Conservation (phyloP, 441 rosid species). For the Croton setiger region DNA sequence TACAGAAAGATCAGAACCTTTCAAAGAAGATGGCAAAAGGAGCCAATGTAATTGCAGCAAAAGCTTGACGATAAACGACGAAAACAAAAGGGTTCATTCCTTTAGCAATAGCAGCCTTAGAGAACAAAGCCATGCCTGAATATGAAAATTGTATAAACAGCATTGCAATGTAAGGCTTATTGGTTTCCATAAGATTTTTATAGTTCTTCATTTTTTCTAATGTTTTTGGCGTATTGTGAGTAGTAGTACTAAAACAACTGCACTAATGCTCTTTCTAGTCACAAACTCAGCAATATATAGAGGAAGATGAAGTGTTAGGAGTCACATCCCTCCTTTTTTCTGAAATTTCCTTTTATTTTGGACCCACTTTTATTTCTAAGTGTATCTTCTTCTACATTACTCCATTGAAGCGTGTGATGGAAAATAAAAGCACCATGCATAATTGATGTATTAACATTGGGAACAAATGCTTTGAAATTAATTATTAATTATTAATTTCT, state of each 20-base stretch:
- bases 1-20: constrained; percentile 43
- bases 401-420: background rate
- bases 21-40: constrained; percentile 72
- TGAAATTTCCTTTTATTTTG: constrained; percentile 1
- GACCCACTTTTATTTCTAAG: background rate
- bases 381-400: background rate
- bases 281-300: constrained; percentile 20
- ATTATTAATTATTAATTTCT: too few relatives aligned
- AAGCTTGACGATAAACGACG: constrained; percentile 71
- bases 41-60: constrained; percentile 52
- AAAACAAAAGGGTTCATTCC: constrained; percentile 79
- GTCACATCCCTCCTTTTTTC: background rate
- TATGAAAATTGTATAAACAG: constrained; percentile 52
- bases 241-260: too few relatives aligned
- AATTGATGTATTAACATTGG: background rate
- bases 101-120: constrained; percentile 62
- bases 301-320: too few relatives aligned
- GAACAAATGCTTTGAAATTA: too few relatives aligned
- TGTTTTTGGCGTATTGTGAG: constrained; percentile 8
- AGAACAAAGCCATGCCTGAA: constrained; percentile 79
- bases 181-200: constrained; percentile 26
- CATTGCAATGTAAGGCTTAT: constrained; percentile 61
- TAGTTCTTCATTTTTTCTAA: constrained; percentile 31
- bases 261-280: background rate
- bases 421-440: background rate